phyloP scores from a whole-genome alignment of 2,329 filamentous ascomycete genomes.

The Alternaria sp. region DNA sequence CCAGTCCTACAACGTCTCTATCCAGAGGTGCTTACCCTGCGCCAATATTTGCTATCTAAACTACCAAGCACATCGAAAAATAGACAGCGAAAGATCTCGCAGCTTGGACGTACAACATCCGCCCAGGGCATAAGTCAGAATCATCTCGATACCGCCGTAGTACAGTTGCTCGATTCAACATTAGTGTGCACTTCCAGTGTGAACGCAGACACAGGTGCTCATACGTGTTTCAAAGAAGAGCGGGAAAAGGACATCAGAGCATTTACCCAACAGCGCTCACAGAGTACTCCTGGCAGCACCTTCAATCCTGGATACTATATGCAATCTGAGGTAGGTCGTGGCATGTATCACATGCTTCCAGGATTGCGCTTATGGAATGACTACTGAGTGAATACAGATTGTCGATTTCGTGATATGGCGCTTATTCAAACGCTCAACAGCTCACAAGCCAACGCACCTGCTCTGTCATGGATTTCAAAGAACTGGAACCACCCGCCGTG shows the following conservation, averaged over 20 bases:
- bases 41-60: constrained; percentile 73
- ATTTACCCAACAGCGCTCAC: constrained; percentile 57
- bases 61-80: constrained; percentile 72
- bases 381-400: constrained; percentile 49
- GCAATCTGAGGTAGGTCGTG: constrained; percentile 56
- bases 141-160: constrained; percentile 53
- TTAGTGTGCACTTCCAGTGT: constrained; percentile 64
- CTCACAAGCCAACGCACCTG: constrained; percentile 72
- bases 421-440: constrained; percentile 70
- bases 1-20: constrained; percentile 76
- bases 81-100: constrained; percentile 58
- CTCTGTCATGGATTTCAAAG: constrained; percentile 84
- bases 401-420: constrained; percentile 71
- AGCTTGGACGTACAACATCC: constrained; percentile 33
- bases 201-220: constrained; percentile 53
- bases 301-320: constrained; percentile 46
- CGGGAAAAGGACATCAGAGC: constrained; percentile 52
- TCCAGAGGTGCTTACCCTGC: constrained; percentile 69
- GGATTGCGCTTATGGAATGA: background rate
- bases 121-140: constrained; percentile 45
- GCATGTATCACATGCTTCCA: background rate
- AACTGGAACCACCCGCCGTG: constrained; percentile 41
- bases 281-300: constrained; percentile 39
- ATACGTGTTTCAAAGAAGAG: constrained; percentile 56
- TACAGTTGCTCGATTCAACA: constrained; percentile 71